Evolutionary conservation across 176 grass and related monocot genomes (phyloP).

Genomic region (Carex pumila): DNA sequence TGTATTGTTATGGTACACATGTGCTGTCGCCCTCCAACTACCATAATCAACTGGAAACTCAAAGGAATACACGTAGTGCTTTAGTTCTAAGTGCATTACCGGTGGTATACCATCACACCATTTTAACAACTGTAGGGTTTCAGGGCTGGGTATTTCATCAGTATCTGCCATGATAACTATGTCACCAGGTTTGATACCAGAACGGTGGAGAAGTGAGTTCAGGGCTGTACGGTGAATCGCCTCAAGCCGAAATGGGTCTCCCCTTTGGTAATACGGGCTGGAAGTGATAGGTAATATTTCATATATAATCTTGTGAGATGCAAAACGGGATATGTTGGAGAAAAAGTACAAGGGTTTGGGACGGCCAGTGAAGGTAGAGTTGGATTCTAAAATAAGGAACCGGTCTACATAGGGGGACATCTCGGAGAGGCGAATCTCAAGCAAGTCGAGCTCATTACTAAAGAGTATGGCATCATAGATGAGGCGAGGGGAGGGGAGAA

Average conservation of each 20-base stretch:
- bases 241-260: conserved; percentile 61
- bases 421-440: conserved; percentile 73
- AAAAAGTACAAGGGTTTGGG: conserved; percentile 54
- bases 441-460: conserved; percentile 83
- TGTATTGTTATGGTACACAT: conserved; percentile 51
- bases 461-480: conserved; percentile 82
- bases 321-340: conserved; percentile 44
- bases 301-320: conserved; percentile 69
- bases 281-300: conserved; percentile 41
- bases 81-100: conserved; percentile 89
- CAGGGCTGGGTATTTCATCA: conserved; percentile 81
- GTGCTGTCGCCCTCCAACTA: conserved; percentile 74
- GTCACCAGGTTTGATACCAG: conserved; percentile 64
- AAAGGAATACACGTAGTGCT: conserved; percentile 88
- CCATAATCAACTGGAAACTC: conserved; percentile 77
- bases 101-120: conserved; percentile 91
- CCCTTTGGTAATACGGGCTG: conserved; percentile 7
- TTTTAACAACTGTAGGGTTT: conserved; percentile 69
- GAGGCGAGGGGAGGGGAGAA: conserved; percentile 50
- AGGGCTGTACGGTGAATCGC: conserved; percentile 54
- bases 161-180: conserved; percentile 92
- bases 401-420: conserved; percentile 63
- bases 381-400: conserved; percentile 87
- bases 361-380: conserved; percentile 76
- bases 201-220: conserved; percentile 51